A percentile compares a stretch with the other conserved stretches of the same genome.
phyloP scores from a whole-genome alignment of 129 eudicot species.

The Helianthus tuberosus region DNA sequence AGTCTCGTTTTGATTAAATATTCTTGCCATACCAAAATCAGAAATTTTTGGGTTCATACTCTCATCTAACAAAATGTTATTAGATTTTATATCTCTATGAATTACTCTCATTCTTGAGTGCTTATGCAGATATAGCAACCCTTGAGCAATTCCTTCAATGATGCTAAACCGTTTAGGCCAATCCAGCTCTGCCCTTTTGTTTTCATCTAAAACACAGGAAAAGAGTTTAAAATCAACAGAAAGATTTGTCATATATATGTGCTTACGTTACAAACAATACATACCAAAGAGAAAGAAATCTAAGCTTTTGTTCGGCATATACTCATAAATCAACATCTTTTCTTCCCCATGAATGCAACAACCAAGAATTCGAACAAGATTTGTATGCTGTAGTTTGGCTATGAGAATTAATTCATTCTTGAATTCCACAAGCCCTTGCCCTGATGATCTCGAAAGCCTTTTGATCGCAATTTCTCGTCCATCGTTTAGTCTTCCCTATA shows the following conservation, averaged over 20 bases:
- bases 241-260: background rate
- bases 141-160: slow-evolving; percentile 53
- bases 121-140: slow-evolving; percentile 57
- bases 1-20: too few relatives aligned
- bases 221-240: background rate
- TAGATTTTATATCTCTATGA: too few relatives aligned
- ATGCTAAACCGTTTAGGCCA: slow-evolving; percentile 14
- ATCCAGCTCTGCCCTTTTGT: background rate
- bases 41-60: too few relatives aligned
- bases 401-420: too few relatives aligned
- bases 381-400: too few relatives aligned
- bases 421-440: too few relatives aligned
- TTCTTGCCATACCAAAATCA: too few relatives aligned
- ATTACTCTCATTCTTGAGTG: slow-evolving; percentile 55
- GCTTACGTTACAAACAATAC: background rate
- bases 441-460: slow-evolving; percentile 41
- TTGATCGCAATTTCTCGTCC: slow-evolving; percentile 37
- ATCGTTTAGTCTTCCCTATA: slow-evolving; percentile 15
- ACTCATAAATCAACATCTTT: too few relatives aligned
- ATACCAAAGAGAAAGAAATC: slow-evolving; percentile 35
- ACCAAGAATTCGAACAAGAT: too few relatives aligned
- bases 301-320: too few relatives aligned
- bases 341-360: too few relatives aligned
- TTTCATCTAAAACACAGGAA: background rate
- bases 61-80: too few relatives aligned